Base-by-base conservation (phyloP, 2,329 filamentous ascomycete genomes). In the Didymella segeticola region DNA sequence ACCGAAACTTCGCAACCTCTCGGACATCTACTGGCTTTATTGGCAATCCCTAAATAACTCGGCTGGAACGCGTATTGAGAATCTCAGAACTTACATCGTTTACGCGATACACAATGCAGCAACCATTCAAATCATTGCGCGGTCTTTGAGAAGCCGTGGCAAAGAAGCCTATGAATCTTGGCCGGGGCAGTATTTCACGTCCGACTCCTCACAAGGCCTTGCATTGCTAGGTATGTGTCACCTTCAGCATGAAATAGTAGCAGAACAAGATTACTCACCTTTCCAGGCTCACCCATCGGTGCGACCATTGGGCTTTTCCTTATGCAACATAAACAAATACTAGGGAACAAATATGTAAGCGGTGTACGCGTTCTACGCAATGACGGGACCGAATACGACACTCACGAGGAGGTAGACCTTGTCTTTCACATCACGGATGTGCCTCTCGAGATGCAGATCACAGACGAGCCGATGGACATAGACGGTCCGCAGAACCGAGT, bases 1-100 rank as follows among this genome's bases (percentile, higher is more conserved):
- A 0, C 65, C 65, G 3, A 48, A 50, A 12, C 25, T 69, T 1
- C 41, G 45, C 1, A 36, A 23, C 2, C 22, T 54, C 10, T 63
- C 67, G 0, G 63, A 68, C 15, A 26, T 69, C 6, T 56, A 60
- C 33, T 68, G 62, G 67, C 49, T 27, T 1, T 61, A 54, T 26
- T 69, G 64, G 61, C 6, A 25, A 14, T 51, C 46, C 1, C 47
- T 61, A 0, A 60, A 64, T 15, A 41, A 29, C 2, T 3, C 8
- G 5, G 33, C 26, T 25, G 20, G 41, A 4, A 38, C 26, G 0
- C 29, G 61, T 20, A 3, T 68, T 26, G 52, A 46, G 5, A 64
- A 60, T 14, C 48, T 68, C 14, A 55, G 48, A 6, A 42, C 59
- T 14, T 67, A 66, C 15, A 57, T 47, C 12, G 57, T 56, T 9